Evolutionary conservation across 345 rosid species (phyloP).

Genomic region (Aethionema arabicum): DNA sequence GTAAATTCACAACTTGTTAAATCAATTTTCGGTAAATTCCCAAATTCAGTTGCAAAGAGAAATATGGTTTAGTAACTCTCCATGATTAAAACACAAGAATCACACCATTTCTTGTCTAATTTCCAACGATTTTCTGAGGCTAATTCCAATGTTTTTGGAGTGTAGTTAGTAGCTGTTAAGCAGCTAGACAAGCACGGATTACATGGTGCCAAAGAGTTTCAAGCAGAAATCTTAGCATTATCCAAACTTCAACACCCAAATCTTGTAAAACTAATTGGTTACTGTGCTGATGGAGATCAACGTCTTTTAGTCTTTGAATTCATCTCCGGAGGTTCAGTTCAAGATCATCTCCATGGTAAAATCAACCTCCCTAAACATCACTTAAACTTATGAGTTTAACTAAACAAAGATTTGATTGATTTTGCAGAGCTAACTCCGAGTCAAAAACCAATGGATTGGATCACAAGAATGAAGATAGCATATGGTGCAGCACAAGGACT

Average conservation of each 20-base stretch:
- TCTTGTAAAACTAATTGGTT: slow-evolving; percentile 61
- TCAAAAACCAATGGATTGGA: slow-evolving; percentile 55
- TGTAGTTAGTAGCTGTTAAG: slow-evolving; percentile 64
- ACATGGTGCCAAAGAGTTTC: slow-evolving; percentile 57
- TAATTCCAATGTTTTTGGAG: slow-evolving; percentile 7
- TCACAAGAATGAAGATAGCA: slow-evolving; percentile 55
- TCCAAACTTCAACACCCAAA: slow-evolving; percentile 55
- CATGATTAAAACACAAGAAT: neutral
- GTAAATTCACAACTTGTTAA: no score
- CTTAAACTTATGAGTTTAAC: neutral
- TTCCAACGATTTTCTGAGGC: neutral
- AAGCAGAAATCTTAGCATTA: slow-evolving; percentile 47
- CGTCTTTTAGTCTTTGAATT: slow-evolving; percentile 61
- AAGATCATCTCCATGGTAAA: slow-evolving; percentile 57
- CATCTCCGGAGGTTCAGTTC: slow-evolving; percentile 52
- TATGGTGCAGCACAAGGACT: slow-evolving; percentile 67
- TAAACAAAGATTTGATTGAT: neutral
- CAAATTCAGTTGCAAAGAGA: no score
- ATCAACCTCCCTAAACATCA: neutral
- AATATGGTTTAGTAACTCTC: neutral
- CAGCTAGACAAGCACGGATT: slow-evolving; percentile 67
- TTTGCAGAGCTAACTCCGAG: slow-evolving; percentile 41
- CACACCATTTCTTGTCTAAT: neutral
- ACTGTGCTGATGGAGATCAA: slow-evolving; percentile 81
- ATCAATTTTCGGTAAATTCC: no score